A percentile compares a stretch with the other conserved stretches of the same genome.
Conservation (phyloP, 225 moss, liverwort and hornwort genomes). For the Polytrichum commune region DNA sequence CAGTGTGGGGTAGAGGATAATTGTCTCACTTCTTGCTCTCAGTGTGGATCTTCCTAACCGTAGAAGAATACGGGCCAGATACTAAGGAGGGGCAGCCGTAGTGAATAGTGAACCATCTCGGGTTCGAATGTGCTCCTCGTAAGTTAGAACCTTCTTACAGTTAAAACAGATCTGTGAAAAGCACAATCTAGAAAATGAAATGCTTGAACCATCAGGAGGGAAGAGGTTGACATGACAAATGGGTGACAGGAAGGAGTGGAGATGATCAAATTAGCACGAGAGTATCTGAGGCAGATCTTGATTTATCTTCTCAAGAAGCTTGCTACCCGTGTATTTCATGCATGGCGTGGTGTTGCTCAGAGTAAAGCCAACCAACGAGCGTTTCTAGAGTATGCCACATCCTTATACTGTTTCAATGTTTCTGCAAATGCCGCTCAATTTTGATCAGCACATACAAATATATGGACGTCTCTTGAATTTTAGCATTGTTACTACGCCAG, state of each 20-base stretch:
- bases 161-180: neutral
- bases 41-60: too few species aligned
- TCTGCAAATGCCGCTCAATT: neutral
- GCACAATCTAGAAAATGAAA: neutral
- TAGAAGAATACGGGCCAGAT: too few species aligned
- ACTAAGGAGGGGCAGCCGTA: too few species aligned
- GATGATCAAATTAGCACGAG: slow-evolving; percentile 23
- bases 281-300: slow-evolving; percentile 29
- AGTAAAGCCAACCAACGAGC: slow-evolving; percentile 18
- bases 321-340: slow-evolving; percentile 37
- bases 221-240: slow-evolving; percentile 23
- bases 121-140: too few species aligned
- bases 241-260: slow-evolving; percentile 45
- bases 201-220: neutral
- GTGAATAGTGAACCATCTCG: too few species aligned
- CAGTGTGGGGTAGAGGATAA: too few species aligned
- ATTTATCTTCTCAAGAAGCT: slow-evolving; percentile 54
- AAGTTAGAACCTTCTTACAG: too few species aligned
- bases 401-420: neutral
- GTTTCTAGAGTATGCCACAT: slow-evolving; percentile 42
- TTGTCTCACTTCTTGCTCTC: too few species aligned
- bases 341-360: slow-evolving; percentile 21
- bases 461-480: neutral
- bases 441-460: neutral
- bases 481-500: neutral